Evolutionary conservation across 1,284 basidiomycete species (phyloP), one percentile per base, ranked within the genome.

Genomic region (Puccinia coronata): DNA sequence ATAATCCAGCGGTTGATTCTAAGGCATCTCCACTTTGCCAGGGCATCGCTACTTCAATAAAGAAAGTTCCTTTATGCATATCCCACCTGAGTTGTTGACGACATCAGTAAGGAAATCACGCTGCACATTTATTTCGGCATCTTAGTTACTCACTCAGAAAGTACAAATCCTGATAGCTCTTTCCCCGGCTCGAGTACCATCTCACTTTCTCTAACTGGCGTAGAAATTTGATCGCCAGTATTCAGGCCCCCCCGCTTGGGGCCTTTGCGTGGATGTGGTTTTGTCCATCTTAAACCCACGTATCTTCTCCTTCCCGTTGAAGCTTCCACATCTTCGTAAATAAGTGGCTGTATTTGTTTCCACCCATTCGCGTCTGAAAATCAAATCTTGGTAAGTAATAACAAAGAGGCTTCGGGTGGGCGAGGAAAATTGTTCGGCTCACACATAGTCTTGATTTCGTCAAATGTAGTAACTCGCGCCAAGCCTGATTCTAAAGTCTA

Each of bases 371-470:
- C 25, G 39, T 80, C 77, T 80, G 41, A 23, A 57, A 28, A 36
- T 3, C 34, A 39, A 49, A 49, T 5, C 23, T 16, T 31, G 28
- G 36, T 1, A 63, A 34, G 41, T 18, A 2, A 61, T 55, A 25
- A n/a, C 1, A n/a, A 55, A 2, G 1, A 23, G 49, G 51, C 6
- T 20, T 23, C 34, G 23, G 11, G 28, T 55, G 9, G 34, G 16
- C 8, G 25, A 69, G 47, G 25, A 41, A 43, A 8, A 39, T 9
- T 23, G 47, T 34, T 67, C 36, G 2, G 51, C 76, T 55, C n/a
- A 80, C 77, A 80, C 77, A 80, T 80, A 12, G 65, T 80, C 34
- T 80, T 80, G 36, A 80, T 71, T 25, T 80, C 77, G 16, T 71
- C 67, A 61, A 80, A 80, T 28, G 43, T 70, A 1, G 51, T 47